Base-by-base conservation (phyloP, 1,284 basidiomycete genomes). In the Trametes hirsuta region DNA sequence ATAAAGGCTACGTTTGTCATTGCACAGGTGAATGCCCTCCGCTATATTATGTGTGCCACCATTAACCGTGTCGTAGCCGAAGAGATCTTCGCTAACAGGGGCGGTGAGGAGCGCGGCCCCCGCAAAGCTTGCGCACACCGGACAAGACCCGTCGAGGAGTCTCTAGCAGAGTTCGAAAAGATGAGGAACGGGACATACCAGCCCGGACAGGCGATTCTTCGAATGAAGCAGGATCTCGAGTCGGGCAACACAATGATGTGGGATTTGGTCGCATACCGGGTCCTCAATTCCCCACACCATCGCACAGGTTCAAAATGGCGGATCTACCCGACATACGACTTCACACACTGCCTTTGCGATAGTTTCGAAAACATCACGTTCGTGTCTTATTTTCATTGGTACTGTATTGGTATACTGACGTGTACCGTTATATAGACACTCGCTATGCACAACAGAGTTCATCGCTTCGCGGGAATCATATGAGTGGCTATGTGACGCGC, bases 161-260 rank as follows among this genome's bases (percentile, higher is more conserved):
- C 94, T 1, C 78, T 99, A 30, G 74, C 71, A 18, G 95, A 98
- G 72, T 98, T 99, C 71, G 86, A 93, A 76, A 87, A 84, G 62
- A 99, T 99, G 97, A 94, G 90, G 77, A 82, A 89, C 61, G 97
- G 97, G 15, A 83, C 88, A 67, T 98, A 97, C 77, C 81, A 86
- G 55, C 94, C 95, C 45, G 95, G 95, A 68, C 88, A 95, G 75
- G 95, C 93, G 18, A 94, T 92, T 66, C 78, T 99, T 53, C 87
- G 97, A 47, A 99, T 99, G 97, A 99, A 99, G 79, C 94, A 97
- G 79, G 94, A 99, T 73, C 78, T 99, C 40, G 83, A 87, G 53
- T 93, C 94, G 62, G 92, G 93, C 11, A 99, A 99, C 76, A 97
- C 97, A 24, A 95, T 97, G 78, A 98, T 99, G 97, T 99, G 97